Evolutionary conservation across 257 asterid species (phyloP).

Genomic region (Apocynum venetum): DNA sequence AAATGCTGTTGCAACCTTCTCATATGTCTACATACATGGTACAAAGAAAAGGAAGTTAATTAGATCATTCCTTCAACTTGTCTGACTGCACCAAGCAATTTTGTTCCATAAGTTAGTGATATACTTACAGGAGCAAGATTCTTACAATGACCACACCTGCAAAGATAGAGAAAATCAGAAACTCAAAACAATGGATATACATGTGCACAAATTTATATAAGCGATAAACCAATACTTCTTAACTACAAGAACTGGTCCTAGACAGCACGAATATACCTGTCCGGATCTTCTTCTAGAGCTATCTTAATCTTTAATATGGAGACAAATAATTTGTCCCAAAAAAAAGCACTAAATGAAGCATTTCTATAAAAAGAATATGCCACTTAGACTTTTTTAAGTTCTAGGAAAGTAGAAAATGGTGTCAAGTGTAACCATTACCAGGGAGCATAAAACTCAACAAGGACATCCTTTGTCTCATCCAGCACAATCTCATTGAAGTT

Average conservation of each 20-base stretch:
- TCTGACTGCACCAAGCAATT: constrained; percentile 14
- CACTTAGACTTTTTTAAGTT: too few species aligned
- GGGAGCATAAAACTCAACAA: constrained; percentile 96
- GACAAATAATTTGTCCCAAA: background rate
- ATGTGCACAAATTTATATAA: background rate
- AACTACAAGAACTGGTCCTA: background rate
- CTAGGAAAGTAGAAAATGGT: too few species aligned
- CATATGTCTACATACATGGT: constrained; percentile 59
- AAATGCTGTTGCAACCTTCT: constrained; percentile 86
- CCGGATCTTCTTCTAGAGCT: background rate
- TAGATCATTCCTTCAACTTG: constrained; percentile 9
- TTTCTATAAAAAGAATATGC: too few species aligned
- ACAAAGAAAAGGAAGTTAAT: constrained; percentile 15
- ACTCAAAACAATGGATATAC: constrained; percentile 2
- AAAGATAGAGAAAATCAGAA: constrained; percentile 28
- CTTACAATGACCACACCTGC: constrained; percentile 98
- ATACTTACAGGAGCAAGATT: constrained; percentile 89
- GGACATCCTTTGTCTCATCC: constrained; percentile 70
- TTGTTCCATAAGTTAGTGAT: constrained; percentile 16
- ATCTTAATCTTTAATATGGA: background rate
- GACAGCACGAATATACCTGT: background rate
- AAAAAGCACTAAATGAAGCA: background rate
- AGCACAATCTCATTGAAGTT: constrained; percentile 78
- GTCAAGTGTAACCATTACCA: constrained; percentile 44
- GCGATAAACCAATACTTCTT: background rate